These are phyloP conservation scores for Podosphaera xanthii DNA, from an alignment of 2,329 filamentous ascomycete genomes.

Conservation along the genomic window DNA sequence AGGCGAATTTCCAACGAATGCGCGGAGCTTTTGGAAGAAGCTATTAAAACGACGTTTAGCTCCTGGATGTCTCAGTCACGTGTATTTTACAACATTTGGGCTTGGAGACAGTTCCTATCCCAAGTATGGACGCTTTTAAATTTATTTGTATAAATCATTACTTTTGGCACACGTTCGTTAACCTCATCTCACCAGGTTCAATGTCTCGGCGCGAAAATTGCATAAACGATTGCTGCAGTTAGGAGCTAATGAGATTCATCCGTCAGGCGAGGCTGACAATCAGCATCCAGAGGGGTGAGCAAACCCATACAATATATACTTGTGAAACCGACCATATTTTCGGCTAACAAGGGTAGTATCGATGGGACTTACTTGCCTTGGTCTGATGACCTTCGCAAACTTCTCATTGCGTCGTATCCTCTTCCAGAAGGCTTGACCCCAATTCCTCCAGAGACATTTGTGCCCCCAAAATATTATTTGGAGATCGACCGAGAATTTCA, in stretches of 20 bases:
- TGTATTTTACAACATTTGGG: constrained; percentile 70
- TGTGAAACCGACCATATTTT: not conserved
- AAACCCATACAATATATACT: not conserved
- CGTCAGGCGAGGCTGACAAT: constrained; percentile 73
- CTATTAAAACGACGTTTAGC: constrained; percentile 60
- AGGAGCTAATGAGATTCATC: constrained; percentile 54
- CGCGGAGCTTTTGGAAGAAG: constrained; percentile 61
- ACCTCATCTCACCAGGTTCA: constrained; percentile 35
- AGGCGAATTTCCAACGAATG: constrained; percentile 76
- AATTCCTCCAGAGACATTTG: constrained; percentile 49
- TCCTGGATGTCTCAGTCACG: constrained; percentile 38
- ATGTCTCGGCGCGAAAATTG: constrained; percentile 78
- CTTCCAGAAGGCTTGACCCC: constrained; percentile 41
- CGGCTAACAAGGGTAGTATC: constrained; percentile 28
- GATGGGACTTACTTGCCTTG: constrained; percentile 67
- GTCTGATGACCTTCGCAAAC: constrained; percentile 42
- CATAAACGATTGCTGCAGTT: constrained; percentile 66
- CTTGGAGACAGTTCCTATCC: constrained; percentile 87
- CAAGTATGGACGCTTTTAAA: constrained; percentile 29
- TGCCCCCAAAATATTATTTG: constrained; percentile 53
- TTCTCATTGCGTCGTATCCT: constrained; percentile 44
- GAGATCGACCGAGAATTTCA: constrained; percentile 14
- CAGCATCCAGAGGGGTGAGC: constrained; percentile 75
- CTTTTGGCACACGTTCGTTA: not conserved
- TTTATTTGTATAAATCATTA: not conserved